Evolutionary conservation across 139 green algal genomes (phyloP), one percentile per base, ranked within the genome.

Genomic region (Astrephomene gubernaculifera): DNA sequence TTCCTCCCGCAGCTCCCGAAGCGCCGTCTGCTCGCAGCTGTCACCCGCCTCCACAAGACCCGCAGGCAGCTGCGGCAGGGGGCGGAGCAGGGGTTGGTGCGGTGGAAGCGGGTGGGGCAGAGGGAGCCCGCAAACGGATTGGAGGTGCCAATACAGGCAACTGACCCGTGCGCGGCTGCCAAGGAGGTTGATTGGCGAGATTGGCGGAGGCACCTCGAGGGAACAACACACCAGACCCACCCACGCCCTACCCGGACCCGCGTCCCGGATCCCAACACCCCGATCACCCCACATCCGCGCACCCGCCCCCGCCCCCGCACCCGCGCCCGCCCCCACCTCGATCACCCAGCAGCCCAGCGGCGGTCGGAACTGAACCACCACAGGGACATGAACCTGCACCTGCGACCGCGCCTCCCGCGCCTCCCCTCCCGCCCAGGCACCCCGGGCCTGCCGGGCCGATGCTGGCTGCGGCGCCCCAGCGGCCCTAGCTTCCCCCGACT

Each of bases 321-420:
- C 41, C 69, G 17, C 0, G 25, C 41, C 41, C 29, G 29, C 8
- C 8, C 71, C 1, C 41, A 83, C 76, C 76, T 83, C 76, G 14
- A 83, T 57, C 2, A 72, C 60, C 19, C 44, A 60, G 38, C 76
- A n/a, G 39, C 24, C 41, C 60, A 83, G 41, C 12, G 76, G 76
- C 41, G 76, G 76, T 19, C 76, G 60, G 43, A 73, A 83, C 39
- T 83, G 76, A 29, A 83, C 76, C 39, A 83, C 76, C 41, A 83
- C 76, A 4, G 76, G 76, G 4, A 83, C 75, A 29, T 10, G 54
- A n/a, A n/a, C n/a, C n/a, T n/a, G n/a, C n/a, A n/a, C n/a, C n/a
- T n/a, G n/a, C n/a, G n/a, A n/a, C n/a, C n/a, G n/a, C n/a, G n/a
- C n/a, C n/a, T n/a, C n/a, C n/a, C n/a, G n/a, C n/a, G n/a, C n/a